These are phyloP conservation scores for Fraxinus quadrangulata DNA, from an alignment of 257 asterid species.

Conservation along the genomic window DNA sequence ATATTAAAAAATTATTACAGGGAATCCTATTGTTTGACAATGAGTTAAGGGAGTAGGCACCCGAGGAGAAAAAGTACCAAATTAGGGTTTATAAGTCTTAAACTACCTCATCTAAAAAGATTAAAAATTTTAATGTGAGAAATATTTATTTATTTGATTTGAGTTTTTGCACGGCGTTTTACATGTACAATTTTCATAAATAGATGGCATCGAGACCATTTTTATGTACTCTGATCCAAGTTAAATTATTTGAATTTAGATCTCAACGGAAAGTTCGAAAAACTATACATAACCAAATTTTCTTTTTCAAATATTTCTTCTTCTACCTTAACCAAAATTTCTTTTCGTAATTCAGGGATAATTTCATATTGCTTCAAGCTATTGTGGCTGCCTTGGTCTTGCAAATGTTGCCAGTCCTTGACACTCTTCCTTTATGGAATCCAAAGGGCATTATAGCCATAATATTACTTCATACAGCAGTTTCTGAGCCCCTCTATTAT, in stretches of 20 bases:
- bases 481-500: slow-evolving; percentile 87
- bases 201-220: not conserved
- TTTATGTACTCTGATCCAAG: not conserved
- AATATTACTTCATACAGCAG: slow-evolving; percentile 47
- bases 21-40: too few species aligned
- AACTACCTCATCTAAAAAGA: too few species aligned
- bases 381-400: slow-evolving; percentile 47
- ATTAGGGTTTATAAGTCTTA: too few species aligned
- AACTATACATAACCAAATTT: not conserved
- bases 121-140: too few species aligned
- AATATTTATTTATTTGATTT: too few species aligned
- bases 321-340: not conserved
- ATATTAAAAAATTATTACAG: too few species aligned
- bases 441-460: slow-evolving; percentile 51
- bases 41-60: too few species aligned
- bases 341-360: slow-evolving; percentile 57
- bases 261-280: too few species aligned
- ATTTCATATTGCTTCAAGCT: slow-evolving; percentile 79
- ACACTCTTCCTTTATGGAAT: slow-evolving; percentile 55
- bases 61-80: too few species aligned
- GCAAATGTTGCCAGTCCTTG: slow-evolving; percentile 41
- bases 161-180: not conserved
- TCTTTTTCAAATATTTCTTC: not conserved
- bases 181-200: not conserved
- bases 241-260: too few species aligned